A percentile compares a stretch with the other conserved stretches of the same genome.
These are phyloP conservation scores for Cercospora citrullina DNA, from an alignment of 2,329 filamentous ascomycete species.

Conservation along the genomic window DNA sequence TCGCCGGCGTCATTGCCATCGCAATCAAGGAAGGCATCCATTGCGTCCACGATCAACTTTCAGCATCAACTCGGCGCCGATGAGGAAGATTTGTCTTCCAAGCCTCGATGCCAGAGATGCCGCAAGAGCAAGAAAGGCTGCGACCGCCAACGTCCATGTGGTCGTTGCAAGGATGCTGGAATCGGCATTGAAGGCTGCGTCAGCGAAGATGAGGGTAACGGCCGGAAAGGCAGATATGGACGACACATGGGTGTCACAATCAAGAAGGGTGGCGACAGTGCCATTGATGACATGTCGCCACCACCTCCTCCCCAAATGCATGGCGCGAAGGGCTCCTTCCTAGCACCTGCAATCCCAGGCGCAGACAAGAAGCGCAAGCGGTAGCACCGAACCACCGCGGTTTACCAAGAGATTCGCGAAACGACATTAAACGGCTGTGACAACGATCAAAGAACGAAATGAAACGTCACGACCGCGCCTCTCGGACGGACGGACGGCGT, in stretches of 20 bases:
- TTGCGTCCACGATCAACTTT: slow-evolving; percentile 60
- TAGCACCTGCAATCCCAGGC: slow-evolving; percentile 45
- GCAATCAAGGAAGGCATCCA: slow-evolving; percentile 71
- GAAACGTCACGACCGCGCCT: background rate
- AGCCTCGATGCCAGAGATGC: slow-evolving; percentile 96
- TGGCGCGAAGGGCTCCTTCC: slow-evolving; percentile 34
- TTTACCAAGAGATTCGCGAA: background rate
- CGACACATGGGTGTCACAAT: slow-evolving; percentile 68
- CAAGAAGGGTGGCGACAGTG: slow-evolving; percentile 51
- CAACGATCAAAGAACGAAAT: background rate
- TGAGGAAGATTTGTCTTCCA: slow-evolving; percentile 89
- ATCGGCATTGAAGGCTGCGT: slow-evolving; percentile 91
- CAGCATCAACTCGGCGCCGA: slow-evolving; percentile 62
- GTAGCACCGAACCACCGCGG: slow-evolving; percentile 4
- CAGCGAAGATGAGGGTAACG: slow-evolving; percentile 96
- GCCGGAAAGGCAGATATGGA: slow-evolving; percentile 88
- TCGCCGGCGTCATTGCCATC: slow-evolving; percentile 65
- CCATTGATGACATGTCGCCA: slow-evolving; percentile 17
- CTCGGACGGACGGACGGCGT: background rate
- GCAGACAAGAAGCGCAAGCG: slow-evolving; percentile 64
- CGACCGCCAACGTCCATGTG: slow-evolving; percentile 92
- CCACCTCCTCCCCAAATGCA: slow-evolving; percentile 36
- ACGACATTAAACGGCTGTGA: slow-evolving; percentile 6
- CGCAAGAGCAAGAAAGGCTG: slow-evolving; percentile 99
- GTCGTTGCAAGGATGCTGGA: slow-evolving; percentile 92